Conservation (phyloP, 371 early-diverging fungal genomes). For the Lichtheimia hyalospora region DNA sequence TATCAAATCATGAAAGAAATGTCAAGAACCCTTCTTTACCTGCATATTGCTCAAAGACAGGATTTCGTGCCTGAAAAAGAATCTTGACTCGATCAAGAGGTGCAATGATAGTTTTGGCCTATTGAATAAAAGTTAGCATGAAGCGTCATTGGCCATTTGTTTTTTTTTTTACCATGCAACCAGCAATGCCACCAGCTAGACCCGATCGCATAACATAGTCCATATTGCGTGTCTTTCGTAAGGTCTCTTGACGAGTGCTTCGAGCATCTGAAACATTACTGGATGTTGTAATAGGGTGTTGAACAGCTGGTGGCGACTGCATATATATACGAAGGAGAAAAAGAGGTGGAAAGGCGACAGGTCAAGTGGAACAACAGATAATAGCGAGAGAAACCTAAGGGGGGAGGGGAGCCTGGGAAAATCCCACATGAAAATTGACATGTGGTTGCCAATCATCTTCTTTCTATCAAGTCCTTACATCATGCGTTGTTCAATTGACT, state of each 20-base stretch:
- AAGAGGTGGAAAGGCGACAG: too few species aligned
- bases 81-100: conserved; percentile 98
- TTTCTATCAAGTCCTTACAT: too few species aligned
- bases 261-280: neutral
- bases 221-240: conserved; percentile 28
- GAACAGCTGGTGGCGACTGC: neutral
- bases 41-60: conserved; percentile 80
- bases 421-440: conserved; percentile 2
- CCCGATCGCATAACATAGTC: conserved; percentile 52
- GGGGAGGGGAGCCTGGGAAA: neutral
- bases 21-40: conserved; percentile 40
- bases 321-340: neutral
- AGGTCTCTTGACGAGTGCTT: neutral
- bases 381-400: neutral
- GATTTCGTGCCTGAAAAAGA: conserved; percentile 92
- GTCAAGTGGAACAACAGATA: neutral
- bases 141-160: neutral
- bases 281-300: neutral
- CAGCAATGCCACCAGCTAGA: conserved; percentile 55
- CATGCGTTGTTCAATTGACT: too few species aligned
- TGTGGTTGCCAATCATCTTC: neutral
- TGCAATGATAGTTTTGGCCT: conserved; percentile 94
- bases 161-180: conserved; percentile 40
- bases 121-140: neutral
- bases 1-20: too few species aligned